These are phyloP conservation scores for Clavispora asparagi DNA, from an alignment of 805 yeast species.

Conservation along the genomic window DNA sequence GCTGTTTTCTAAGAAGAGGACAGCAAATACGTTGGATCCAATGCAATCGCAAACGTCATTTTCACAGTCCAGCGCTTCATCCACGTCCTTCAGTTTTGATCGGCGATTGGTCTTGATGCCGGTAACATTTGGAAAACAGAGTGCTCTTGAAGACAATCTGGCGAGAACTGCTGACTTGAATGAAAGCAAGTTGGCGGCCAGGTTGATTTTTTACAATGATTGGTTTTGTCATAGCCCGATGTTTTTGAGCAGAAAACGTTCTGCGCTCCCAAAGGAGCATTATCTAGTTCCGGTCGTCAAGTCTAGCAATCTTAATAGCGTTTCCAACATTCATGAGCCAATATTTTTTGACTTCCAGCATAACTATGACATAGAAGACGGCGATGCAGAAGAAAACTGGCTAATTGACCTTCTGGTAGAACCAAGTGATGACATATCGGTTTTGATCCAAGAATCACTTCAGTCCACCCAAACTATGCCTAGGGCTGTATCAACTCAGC, in stretches of 20 bases:
- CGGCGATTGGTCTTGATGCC: constrained; percentile 5
- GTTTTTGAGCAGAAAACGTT: constrained; percentile 3
- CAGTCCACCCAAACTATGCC: constrained; percentile 7
- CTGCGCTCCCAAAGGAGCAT: constrained; percentile 1
- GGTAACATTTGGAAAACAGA: constrained; percentile 2
- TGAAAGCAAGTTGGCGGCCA: constrained; percentile 15
- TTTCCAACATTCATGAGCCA: constrained; percentile 10
- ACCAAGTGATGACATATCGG: constrained; percentile 4
- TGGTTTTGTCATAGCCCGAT: constrained; percentile 24
- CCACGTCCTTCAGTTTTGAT: not conserved
- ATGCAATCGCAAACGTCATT: not conserved
- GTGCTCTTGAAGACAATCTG: not conserved
- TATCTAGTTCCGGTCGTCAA: constrained; percentile 12
- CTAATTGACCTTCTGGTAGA: constrained; percentile 10
- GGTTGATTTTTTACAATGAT: constrained; percentile 30
- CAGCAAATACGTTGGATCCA: not conserved
- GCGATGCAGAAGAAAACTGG: constrained; percentile 1
- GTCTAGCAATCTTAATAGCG: constrained; percentile 5
- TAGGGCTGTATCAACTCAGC: not conserved
- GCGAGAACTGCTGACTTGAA: not conserved
- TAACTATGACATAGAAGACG: constrained; percentile 2
- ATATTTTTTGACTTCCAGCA: constrained; percentile 20
- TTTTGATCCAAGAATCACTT: constrained; percentile 11
- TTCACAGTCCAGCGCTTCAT: not conserved
- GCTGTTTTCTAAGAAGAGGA: not conserved